Base-by-base conservation (phyloP, 495 filamentous ascomycete species). In the Thozetella sp. region DNA sequence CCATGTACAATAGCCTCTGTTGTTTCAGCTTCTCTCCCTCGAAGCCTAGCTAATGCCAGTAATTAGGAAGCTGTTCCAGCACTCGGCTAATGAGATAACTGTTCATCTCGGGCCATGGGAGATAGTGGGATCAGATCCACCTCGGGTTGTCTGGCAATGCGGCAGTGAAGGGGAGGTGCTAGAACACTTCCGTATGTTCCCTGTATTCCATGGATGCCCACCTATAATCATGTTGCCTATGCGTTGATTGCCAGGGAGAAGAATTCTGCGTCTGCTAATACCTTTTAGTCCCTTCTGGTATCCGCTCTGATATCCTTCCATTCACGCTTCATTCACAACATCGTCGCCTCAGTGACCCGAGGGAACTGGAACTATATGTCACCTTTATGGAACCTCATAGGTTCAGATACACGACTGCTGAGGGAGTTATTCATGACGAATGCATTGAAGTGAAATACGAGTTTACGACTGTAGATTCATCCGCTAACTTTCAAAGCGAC, bases 31-130 rank as follows among this genome's bases (percentile, higher is more conserved):
- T n/a, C n/a, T n/a, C n/a, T n/a, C n/a, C n/a, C n/a, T n/a, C n/a
- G n/a, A n/a, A n/a, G n/a, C n/a, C n/a, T n/a, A n/a, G n/a, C n/a
- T n/a, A n/a, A n/a, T n/a, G n/a, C n/a, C n/a, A n/a, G n/a, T n/a
- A n/a, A n/a, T n/a, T n/a, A 74, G 72, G 64, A 71, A 66, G 45
- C 63, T 75, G 1, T 72, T 62, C 60, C 65, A 75, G 48, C 62
- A 63, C n/a, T 68, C 67, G 12, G 40, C 63, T 22, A 63, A 63
- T 55, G 72, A 75, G 53, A 64, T 57, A 40, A 72, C 70, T 6
- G 62, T 75, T 40, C 72, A 72, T 54, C 72, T 75, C 22, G 72
- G 72, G 53, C 72, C 72, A 10, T 75, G 70, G 70, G 72, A 75
- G 57, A 63, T 75, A 9, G 57, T 67, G 2, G 62, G 60, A 22